Base-by-base conservation (phyloP, 2,329 filamentous ascomycete genomes). In the Ambrosiella cleistominuta region DNA sequence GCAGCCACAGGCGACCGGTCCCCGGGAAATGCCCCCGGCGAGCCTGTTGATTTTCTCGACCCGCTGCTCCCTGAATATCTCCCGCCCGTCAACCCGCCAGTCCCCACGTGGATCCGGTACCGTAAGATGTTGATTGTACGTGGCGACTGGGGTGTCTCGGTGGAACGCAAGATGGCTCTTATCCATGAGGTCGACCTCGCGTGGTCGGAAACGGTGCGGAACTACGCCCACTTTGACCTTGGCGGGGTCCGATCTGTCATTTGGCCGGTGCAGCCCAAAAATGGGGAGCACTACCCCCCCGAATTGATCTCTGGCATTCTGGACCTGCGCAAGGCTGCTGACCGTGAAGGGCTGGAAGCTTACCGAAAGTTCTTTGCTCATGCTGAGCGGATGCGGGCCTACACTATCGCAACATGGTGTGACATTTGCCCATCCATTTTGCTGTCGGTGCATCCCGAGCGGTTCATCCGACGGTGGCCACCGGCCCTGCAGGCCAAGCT, bases 381-480 rank as follows among this genome's bases (percentile, higher is more conserved):
- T 39, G 57, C 57, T 39, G 57, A 44, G 40, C 37, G 50, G 2
- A 50, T 45, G 38, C 38, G 57, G 9, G 49, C 57, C 3, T 42
- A 54, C 13, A 38, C 39, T 17, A 58, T 58, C 35, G n/a, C 36
- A 5, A 15, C 54, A 6, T 58, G 57, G 57, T 58, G 57, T 40
- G 27, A 53, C 4, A 36, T 39, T 4, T 42, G 50, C n/a, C 49
- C 38, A 7, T 8, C 17, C 6, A 51, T 58, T 15, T 39, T 58
- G 8, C 42, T 58, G 40, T 58, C 57, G 3, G 39, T 58, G 35
- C 38, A 54, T 2, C 57, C 57, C 1, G 50, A 54, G 11, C 38
- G 47, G 13, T 58, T 58, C 40, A 8, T 58, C 12, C 57, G 57
- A 12, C 49, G 57, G 15, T 58, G 57, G 57, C 57, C 57, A n/a